Evolutionary conservation across 148 eudicot species (phyloP).

Genomic region (Rhododendron molle): DNA sequence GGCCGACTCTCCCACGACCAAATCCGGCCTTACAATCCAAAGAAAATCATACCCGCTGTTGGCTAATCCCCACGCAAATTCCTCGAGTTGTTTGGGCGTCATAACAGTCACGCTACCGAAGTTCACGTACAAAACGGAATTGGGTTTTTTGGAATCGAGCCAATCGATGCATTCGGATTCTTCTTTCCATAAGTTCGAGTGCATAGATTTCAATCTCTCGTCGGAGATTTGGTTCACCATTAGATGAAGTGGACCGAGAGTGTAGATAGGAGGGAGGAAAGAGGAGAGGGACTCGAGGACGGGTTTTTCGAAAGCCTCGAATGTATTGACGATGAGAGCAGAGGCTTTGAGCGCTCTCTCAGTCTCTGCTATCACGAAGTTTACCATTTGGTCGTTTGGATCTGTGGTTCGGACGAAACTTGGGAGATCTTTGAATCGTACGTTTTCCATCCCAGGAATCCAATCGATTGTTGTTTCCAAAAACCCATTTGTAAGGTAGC

Average conservation of each 20-base stretch:
- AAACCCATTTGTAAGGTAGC: constrained; percentile 41
- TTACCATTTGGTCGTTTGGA: background rate
- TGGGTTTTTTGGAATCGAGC: constrained; percentile 35
- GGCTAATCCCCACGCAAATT: constrained; percentile 69
- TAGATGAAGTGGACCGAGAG: constrained; percentile 43
- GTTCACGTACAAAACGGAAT: constrained; percentile 46
- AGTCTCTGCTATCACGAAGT: constrained; percentile 17
- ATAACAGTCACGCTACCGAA: constrained; percentile 53
- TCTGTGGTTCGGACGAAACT: constrained; percentile 45
- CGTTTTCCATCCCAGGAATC: constrained; percentile 32
- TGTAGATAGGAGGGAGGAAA: constrained; percentile 28
- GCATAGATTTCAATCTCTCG: constrained; percentile 22
- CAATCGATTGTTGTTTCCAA: constrained; percentile 41
- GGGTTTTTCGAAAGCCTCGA: constrained; percentile 40
- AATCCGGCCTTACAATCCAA: constrained; percentile 61
- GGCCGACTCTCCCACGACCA: constrained; percentile 33
- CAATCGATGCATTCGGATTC: constrained; percentile 40
- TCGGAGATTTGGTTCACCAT: constrained; percentile 18
- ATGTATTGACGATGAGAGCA: constrained; percentile 51
- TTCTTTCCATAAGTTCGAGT: constrained; percentile 56
- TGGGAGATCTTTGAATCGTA: constrained; percentile 33
- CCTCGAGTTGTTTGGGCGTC: constrained; percentile 33
- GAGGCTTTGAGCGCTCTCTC: constrained; percentile 23
- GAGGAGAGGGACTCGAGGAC: constrained; percentile 26
- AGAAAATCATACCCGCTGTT: constrained; percentile 46